Evolutionary conservation across 768 basidiomycete genomes (phyloP).

Genomic region (Podaxis mareebaensis): DNA sequence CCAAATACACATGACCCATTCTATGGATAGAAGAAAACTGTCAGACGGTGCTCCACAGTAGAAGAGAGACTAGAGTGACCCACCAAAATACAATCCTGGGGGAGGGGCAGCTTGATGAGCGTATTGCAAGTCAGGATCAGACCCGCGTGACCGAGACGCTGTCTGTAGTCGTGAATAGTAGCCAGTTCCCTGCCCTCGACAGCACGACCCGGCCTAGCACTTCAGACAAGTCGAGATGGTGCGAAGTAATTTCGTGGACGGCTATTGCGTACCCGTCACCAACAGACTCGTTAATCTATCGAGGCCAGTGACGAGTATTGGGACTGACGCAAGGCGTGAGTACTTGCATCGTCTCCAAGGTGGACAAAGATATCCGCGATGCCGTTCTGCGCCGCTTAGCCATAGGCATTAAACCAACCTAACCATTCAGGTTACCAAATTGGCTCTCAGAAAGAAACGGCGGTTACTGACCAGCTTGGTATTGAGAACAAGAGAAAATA

Average conservation of each 20-base stretch:
- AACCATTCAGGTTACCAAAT: not conserved
- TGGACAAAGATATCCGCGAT: not conserved
- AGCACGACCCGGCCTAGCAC: not conserved
- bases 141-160: slow-evolving; percentile 53
- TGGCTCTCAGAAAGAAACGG: not conserved
- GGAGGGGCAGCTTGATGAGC: slow-evolving; percentile 45
- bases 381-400: not conserved
- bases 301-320: not conserved
- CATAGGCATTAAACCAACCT: not conserved
- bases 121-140: slow-evolving; percentile 44
- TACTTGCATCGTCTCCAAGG: not conserved
- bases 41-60: not conserved
- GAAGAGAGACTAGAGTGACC: slow-evolving; percentile 13
- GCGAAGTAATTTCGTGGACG: not conserved
- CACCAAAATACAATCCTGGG: slow-evolving; percentile 55
- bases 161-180: slow-evolving; percentile 56
- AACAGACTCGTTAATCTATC: not conserved
- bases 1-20: not conserved
- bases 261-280: not conserved
- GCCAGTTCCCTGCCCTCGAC: slow-evolving; percentile 55
- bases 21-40: not conserved
- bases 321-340: not conserved
- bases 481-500: slow-evolving; percentile 59
- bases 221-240: not conserved
- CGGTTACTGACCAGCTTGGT: slow-evolving; percentile 39